These are phyloP conservation scores for Neoarthrinium moseri DNA, from an alignment of 2,329 filamentous ascomycete species.

Conservation along the genomic window DNA sequence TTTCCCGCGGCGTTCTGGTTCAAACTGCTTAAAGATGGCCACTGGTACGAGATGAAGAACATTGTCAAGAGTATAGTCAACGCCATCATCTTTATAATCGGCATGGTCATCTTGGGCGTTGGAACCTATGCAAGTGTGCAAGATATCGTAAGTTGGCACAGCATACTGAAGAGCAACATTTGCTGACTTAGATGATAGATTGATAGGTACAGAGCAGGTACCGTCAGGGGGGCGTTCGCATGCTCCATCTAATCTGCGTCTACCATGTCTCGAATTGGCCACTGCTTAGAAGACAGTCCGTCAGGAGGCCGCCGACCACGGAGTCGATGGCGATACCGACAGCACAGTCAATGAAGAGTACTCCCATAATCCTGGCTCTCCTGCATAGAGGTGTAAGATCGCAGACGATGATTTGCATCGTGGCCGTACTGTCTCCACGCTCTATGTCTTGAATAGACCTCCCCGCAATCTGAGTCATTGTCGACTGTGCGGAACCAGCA, in stretches of 20 bases:
- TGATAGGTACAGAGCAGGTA: background rate
- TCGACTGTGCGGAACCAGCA: no score
- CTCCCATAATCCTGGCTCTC: no score
- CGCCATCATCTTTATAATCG: slow-evolving; percentile 25
- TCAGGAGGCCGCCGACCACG: no score
- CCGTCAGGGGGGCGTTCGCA: background rate
- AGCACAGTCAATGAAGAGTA: no score
- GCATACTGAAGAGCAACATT: background rate
- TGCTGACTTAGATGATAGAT: slow-evolving; percentile 1
- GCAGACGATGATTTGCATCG: no score
- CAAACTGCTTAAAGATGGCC: slow-evolving; percentile 27
- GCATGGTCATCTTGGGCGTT: slow-evolving; percentile 26
- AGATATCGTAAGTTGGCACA: slow-evolving; percentile 27
- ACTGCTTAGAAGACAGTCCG: no score
- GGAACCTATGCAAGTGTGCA: slow-evolving; percentile 29
- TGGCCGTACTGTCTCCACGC: no score
- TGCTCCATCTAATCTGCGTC: background rate
- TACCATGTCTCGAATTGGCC: no score
- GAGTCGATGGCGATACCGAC: no score
- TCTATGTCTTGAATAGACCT: no score
- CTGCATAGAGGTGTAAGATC: no score
- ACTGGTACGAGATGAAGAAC: slow-evolving; percentile 25
- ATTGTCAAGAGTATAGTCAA: slow-evolving; percentile 20
- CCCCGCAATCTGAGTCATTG: no score
- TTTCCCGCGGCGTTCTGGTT: slow-evolving; percentile 33